A percentile compares a stretch with the other conserved stretches of the same genome.
These are phyloP conservation scores for Xylaria flabelliformis DNA, from an alignment of 495 filamentous ascomycete genomes.

Conservation along the genomic window DNA sequence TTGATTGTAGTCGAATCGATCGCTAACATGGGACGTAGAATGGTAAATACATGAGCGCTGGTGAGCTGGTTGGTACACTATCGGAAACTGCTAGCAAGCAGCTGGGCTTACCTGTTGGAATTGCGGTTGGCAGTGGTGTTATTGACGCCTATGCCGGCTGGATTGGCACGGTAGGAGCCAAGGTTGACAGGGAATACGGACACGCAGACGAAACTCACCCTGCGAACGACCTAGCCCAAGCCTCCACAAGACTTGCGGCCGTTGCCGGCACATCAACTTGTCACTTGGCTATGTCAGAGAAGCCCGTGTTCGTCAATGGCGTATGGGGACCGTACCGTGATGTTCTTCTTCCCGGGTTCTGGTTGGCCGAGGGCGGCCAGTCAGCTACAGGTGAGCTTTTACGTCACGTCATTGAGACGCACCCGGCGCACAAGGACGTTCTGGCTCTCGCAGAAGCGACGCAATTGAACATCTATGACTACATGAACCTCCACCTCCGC, in stretches of 20 bases:
- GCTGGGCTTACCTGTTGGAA: conserved; percentile 84
- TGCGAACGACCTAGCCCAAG: conserved; percentile 83
- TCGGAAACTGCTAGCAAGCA: conserved; percentile 83
- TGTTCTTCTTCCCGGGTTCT: conserved; percentile 86
- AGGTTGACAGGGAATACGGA: conserved; percentile 72
- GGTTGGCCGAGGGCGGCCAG: conserved; percentile 97
- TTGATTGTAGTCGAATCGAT: conserved; percentile 34
- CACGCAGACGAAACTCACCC: conserved; percentile 64
- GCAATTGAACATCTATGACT: conserved; percentile 89
- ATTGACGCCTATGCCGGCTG: conserved; percentile 99
- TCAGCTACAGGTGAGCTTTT: conserved; percentile 93
- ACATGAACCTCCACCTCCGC: conserved; percentile 86
- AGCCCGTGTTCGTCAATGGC: conserved; percentile 88
- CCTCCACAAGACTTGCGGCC: conserved; percentile 92
- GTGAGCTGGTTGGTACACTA: conserved; percentile 84
- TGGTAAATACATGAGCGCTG: conserved; percentile 86
- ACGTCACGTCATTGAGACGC: conserved; percentile 91
- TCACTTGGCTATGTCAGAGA: conserved; percentile 91
- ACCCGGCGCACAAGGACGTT: conserved; percentile 83
- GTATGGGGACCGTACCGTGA: conserved; percentile 98
- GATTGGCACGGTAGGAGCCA: conserved; percentile 98
- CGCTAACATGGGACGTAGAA: conserved; percentile 63
- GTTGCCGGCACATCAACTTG: conserved; percentile 97
- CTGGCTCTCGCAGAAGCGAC: conserved; percentile 74
- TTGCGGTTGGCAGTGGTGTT: conserved; percentile 92